Evolutionary conservation across 192 early-diverging fungal genomes (phyloP), one percentile per base, ranked within the genome.

Genomic region (Backusella luteola): DNA sequence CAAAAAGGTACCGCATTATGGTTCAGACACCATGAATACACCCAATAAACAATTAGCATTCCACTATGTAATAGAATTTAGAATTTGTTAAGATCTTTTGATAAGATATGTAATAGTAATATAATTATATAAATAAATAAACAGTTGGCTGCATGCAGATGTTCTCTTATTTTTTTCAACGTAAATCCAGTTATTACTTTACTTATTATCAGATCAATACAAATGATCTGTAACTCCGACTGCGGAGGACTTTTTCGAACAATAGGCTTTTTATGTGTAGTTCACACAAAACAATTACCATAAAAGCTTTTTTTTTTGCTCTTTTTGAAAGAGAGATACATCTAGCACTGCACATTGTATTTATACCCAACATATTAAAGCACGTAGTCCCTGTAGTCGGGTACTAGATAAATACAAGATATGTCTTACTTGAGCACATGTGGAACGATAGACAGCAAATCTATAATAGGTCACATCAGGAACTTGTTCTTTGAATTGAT

Each of bases 41-140:
- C 56, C 56, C 56, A 63, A 63, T 63, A 63, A 63, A 63, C 56
- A 63, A 63, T 63, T 63, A 14, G 21, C 56, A 63, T 63, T 63
- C 56, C 56, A 29, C 8, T 63, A 63, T 63, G 3, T 63, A 12
- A 63, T 63, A 63, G 23, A 63, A 63, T 63, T 63, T 63, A 63
- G 56, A 63, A 63, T 29, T 29, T 63, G 23, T 63, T 63, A 63
- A 29, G 21, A 63, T 63, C 7, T 63, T 23, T 63, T 63, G 11
- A 29, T 63, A 63, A 23, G 26, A 29, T 29, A 63, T 29, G 26
- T 29, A 26, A 63, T 63, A 26, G 8, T 11, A 23, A 23, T 52
- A 52, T 19, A 4, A 23, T 63, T 23, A 29, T 49, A 63, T 63
- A 63, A 63, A 63, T 63, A 63, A 63, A 63, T 63, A 29, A 63